Evolutionary conservation across 768 basidiomycete genomes (phyloP), one percentile per base, ranked within the genome.

Genomic region (Suillus placidus): DNA sequence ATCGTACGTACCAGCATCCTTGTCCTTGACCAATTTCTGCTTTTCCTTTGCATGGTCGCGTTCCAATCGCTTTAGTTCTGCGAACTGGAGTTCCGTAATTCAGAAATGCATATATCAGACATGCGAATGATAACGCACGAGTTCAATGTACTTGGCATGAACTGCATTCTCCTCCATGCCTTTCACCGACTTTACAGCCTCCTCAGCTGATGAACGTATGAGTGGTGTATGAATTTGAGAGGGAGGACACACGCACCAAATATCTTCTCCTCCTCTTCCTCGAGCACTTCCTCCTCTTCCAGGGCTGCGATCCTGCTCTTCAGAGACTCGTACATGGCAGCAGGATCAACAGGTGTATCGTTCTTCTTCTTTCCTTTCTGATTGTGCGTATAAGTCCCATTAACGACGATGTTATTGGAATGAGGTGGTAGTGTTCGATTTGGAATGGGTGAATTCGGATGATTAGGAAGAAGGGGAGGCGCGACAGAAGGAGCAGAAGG

Each of bases 1-100:
- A 56, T 42, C 66, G 43, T 74, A 76, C 79, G 54, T 63, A 93
- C 92, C 92, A 69, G 92, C 87, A 79, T 95, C 94, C 80, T 94
- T 94, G 82, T 95, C 94, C 80, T 95, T 95, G 58, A 86, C 82
- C 37, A 95, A 82, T 73, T 95, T 95, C 81, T 95, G 93, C 77
- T 92, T 94, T 82, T 95, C 94, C 79, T 93, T 95, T 47, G 93
- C 89, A 72, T 94, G 91, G 73, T 94, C 93, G 68, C 94, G 86
- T 78, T 95, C 94, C 73, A 92, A 77, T 61, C 92, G 85, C 76
- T 94, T 94, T 75, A 93, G 80, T 77, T 95, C 93, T 71, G 93
- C 92, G 77, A 94, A 95, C 93, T 95, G 71, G 30, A 72, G 57
- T 69, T 60, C 26, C 18, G 30, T 10, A 18, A 43, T 42, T 60